Conservation (phyloP, 2,329 filamentous ascomycete species). For the Ceratocystis huliohia region DNA sequence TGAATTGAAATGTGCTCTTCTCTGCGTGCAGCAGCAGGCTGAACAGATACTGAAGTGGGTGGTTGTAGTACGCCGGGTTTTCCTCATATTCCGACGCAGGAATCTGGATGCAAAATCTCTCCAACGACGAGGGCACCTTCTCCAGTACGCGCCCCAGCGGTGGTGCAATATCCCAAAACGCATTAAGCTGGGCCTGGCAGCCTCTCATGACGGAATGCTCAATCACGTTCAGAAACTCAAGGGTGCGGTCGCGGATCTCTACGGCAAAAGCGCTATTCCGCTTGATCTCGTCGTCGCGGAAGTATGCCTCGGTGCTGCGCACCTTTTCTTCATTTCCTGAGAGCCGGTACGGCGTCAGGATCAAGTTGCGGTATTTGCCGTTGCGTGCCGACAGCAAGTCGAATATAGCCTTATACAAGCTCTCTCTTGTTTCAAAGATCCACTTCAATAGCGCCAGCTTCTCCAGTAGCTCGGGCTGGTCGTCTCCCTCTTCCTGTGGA, state of each 20-base stretch:
- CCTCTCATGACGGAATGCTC: constrained; percentile 77
- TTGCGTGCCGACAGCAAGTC: constrained; percentile 77
- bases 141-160: constrained; percentile 65
- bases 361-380: constrained; percentile 71
- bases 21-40: constrained; percentile 74
- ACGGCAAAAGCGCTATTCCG: constrained; percentile 58
- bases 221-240: constrained; percentile 65
- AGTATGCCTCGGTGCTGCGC: constrained; percentile 67
- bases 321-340: constrained; percentile 69
- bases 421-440: constrained; percentile 90
- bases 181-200: constrained; percentile 80
- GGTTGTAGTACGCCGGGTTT: constrained; percentile 66
- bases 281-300: constrained; percentile 61
- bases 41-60: constrained; percentile 84
- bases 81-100: constrained; percentile 69
- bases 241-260: constrained; percentile 58
- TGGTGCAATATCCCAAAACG: constrained; percentile 96
- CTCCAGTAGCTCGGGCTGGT: constrained; percentile 84
- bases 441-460: constrained; percentile 91
- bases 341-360: constrained; percentile 65
- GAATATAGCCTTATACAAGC: constrained; percentile 71
- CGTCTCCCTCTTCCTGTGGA: constrained; percentile 88
- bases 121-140: constrained; percentile 52
- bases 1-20: constrained; percentile 92
- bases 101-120: constrained; percentile 59